These are phyloP conservation scores for Populus hybrid DNA, from an alignment of 441 rosid genomes.

Conservation along the genomic window DNA sequence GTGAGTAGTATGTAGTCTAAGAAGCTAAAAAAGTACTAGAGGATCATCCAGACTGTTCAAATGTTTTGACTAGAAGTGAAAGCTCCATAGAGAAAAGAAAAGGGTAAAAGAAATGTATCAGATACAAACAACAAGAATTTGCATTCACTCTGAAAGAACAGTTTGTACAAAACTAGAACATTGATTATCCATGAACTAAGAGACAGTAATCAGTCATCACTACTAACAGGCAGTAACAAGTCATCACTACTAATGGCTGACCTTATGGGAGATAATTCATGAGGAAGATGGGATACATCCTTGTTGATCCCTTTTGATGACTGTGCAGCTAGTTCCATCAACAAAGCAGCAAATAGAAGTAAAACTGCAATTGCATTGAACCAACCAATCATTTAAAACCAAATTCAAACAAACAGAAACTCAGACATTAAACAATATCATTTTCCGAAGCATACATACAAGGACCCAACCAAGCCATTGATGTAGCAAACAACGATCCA, in stretches of 20 bases:
- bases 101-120: not conserved
- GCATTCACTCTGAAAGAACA: not conserved
- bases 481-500: slow-evolving; percentile 85
- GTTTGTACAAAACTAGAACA: no score
- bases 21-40: not conserved
- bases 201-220: not conserved
- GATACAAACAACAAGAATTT: not conserved
- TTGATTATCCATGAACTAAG: not conserved
- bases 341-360: slow-evolving; percentile 76
- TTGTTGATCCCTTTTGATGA: slow-evolving; percentile 72
- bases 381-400: slow-evolving; percentile 11
- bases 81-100: not conserved
- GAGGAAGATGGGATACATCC: slow-evolving; percentile 48
- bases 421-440: not conserved
- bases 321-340: slow-evolving; percentile 93
- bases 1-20: not conserved
- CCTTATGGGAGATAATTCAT: slow-evolving; percentile 74
- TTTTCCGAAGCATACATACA: slow-evolving; percentile 42
- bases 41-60: not conserved
- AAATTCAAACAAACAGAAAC: slow-evolving; percentile 12
- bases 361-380: slow-evolving; percentile 54
- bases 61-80: not conserved
- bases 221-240: not conserved
- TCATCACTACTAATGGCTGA: slow-evolving; percentile 20
- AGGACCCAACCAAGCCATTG: slow-evolving; percentile 89